Base-by-base conservation (phyloP, 345 rosid species). In the Brassica juncea region DNA sequence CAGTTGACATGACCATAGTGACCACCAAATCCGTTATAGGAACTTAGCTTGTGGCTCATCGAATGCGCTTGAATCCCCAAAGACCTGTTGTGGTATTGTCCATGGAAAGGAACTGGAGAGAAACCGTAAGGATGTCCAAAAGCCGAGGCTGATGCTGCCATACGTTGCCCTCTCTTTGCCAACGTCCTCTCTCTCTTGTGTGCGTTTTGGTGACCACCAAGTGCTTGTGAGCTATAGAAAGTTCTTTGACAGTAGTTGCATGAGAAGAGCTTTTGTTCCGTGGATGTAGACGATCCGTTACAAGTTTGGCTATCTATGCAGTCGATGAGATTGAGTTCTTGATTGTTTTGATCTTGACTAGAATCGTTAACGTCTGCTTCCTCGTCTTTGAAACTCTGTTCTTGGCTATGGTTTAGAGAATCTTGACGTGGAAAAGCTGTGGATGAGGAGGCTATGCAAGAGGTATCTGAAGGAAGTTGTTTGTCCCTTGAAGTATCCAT, bases 141-240 rank as follows among this genome's bases (percentile, higher is more conserved):
- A 77, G 79, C 82, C 32, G 85, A 55, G 16, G 85, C 84, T 32
- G 89, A 82, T 7, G 83, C 68, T 8, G 52, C 84, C 55, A 86
- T 73, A 31, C 86, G 87, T 57, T 87, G 88, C 8, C 92, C 89
- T 83, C 92, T 88, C 80, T 91, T 92, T 6, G 94, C 97, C 15
- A 92, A 80, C 31, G 92, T 92, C 70, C 97, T 87, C 77, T 92
- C 97, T 68, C 94, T 84, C 76, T 91, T 92, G 70, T 92, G 97
- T 15, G 97, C 97, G 77, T 92, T 92, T 84, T 92, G 97, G 70
- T 92, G 97, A 4, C 97, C 97, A 31, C 97, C 97, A 23, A 92
- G 91, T 3, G 97, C 97, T 80, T 92, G 97, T 60, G 97, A 92
- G 80, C 97, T 91, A 57, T 89, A 91, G 89, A 92, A 92, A 79